Evolutionary conservation across 345 rosid species (phyloP), one percentile per base, ranked within the genome.

Genomic region (Abelmoschus esculentus): DNA sequence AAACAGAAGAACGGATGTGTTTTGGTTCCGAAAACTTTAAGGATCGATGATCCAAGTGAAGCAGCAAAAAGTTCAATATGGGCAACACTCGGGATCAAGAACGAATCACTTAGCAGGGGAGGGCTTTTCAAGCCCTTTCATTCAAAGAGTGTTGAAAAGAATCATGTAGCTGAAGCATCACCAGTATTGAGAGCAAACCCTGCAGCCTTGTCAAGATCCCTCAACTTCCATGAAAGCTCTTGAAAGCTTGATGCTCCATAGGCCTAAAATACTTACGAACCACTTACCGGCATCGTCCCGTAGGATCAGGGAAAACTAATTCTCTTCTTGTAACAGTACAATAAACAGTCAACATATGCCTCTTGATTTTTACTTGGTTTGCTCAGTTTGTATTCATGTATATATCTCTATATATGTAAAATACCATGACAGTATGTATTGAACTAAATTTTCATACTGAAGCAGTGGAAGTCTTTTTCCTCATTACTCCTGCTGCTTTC

Each of bases 31-130:
- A 93, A 89, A 70, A 87, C 93, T 1, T 61, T 87, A 73, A 82
- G 98, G 70, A 83, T 89, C 59, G 90, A 84, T 67, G 96, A 87
- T 67, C 88, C 90, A 6, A 76, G 67, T 26, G 96, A 90, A 70
- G 88, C 91, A 22, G 89, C 93, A 29, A 93, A 83, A 80, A 89
- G 92, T 79, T 88, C 93, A 5, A 86, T 85, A 77, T 85, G 93
- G 97, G 83, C 82, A 56, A 81, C 96, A 12, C 74, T 90, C 0
- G 93, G 90, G 70, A 83, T 84, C 61, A 81, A 82, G 76, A 83
- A 84, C 38, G 96, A 86, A 17, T 79, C 81, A 6, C 58, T 77
- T 13, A 74, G 75, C 19, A 73, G 76, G 36, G 86, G 83, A 67
- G 83, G 86, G 42, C 67, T 88, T 71, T 84, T 88, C 73, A 83